Evolutionary conservation across 371 early-diverging fungal genomes (phyloP).

Genomic region (Choanephora cucurbitarum): DNA sequence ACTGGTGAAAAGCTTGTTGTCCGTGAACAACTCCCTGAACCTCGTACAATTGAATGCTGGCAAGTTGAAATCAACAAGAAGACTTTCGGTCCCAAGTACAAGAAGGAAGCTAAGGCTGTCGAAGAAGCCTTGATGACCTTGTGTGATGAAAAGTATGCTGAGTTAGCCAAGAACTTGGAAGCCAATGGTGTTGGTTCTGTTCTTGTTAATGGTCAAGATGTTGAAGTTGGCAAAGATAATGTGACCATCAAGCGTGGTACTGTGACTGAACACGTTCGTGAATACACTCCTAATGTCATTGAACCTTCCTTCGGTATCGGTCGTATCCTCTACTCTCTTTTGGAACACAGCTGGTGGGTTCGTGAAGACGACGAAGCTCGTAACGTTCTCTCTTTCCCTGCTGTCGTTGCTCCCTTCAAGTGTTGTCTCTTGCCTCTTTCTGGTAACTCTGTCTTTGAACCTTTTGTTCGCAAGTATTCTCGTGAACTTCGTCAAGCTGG

Average conservation of each 20-base stretch:
- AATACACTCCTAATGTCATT: slow-evolving; percentile 98
- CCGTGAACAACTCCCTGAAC: slow-evolving; percentile 87
- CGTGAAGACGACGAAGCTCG: slow-evolving; percentile 93
- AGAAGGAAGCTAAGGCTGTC: slow-evolving; percentile 90
- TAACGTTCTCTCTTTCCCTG: slow-evolving; percentile 88
- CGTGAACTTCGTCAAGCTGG: slow-evolving; percentile 46
- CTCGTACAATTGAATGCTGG: slow-evolving; percentile 76
- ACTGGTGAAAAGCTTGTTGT: slow-evolving; percentile 95
- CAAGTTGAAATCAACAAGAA: slow-evolving; percentile 91
- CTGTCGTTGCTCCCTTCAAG: slow-evolving; percentile 94
- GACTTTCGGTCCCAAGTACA: slow-evolving; percentile 91
- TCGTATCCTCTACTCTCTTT: slow-evolving; percentile 96
- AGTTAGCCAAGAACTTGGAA: slow-evolving; percentile 60
- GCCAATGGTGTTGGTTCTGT: slow-evolving; percentile 50
- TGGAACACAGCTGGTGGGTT: slow-evolving; percentile 96
- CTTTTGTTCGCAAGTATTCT: slow-evolving; percentile 67
- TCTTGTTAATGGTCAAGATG: slow-evolving; percentile 70
- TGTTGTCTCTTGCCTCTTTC: slow-evolving; percentile 91
- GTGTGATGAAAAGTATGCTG: slow-evolving; percentile 61
- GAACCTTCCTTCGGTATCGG: slow-evolving; percentile 99
- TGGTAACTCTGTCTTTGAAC: slow-evolving; percentile 74
- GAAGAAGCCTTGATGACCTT: slow-evolving; percentile 74
- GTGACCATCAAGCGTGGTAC: slow-evolving; percentile 74
- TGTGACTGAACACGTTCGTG: slow-evolving; percentile 86
- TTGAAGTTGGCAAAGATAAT: slow-evolving; percentile 74